A percentile compares a stretch with the other conserved stretches of the same genome.
These are phyloP conservation scores for Exserohilum turcica DNA, from an alignment of 2,329 filamentous ascomycete species.

Conservation along the genomic window DNA sequence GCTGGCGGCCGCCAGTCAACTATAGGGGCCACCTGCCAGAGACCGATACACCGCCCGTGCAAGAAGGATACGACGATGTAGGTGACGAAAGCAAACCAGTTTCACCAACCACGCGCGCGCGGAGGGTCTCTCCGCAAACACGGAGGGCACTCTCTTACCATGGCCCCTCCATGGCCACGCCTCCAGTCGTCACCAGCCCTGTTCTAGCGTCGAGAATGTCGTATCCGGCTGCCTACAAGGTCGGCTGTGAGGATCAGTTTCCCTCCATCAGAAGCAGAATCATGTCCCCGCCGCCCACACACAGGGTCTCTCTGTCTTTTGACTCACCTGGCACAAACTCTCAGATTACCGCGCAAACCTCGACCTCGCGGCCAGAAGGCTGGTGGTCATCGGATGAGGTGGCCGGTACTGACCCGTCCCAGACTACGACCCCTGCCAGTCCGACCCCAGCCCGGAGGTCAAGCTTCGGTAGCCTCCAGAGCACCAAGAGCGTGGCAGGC, in stretches of 20 bases:
- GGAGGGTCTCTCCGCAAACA: conserved; percentile 31
- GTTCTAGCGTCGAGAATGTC: conserved; percentile 12
- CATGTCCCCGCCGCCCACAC: conserved; percentile 30
- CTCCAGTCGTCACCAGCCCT: conserved; percentile 9
- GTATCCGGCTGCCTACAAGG: conserved; percentile 8
- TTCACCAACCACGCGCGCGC: conserved; percentile 23
- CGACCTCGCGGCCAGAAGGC: conserved; percentile 44
- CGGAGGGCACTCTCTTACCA: conserved; percentile 15
- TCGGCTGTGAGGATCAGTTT: conserved; percentile 14
- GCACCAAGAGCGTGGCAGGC: conserved; percentile 26
- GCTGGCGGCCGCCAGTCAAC: conserved; percentile 36
- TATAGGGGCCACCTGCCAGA: conserved; percentile 36
- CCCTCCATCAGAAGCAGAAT: conserved; percentile 26
- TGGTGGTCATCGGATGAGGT: conserved; percentile 50
- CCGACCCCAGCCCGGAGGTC: conserved; percentile 14
- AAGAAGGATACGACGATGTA: conserved; percentile 34
- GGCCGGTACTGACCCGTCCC: conserved; percentile 36
- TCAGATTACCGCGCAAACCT: conserved; percentile 37
- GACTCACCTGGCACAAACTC: conserved; percentile 31
- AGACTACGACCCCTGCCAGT: conserved; percentile 23
- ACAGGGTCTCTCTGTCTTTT: conserved; percentile 17
- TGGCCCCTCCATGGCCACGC: conserved; percentile 6
- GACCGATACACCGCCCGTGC: conserved; percentile 23
- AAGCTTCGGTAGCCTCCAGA: conserved; percentile 39
- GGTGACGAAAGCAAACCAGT: conserved; percentile 36